Base-by-base conservation (phyloP, 805 yeast genomes). In the Saccharomycopsis schoenii region DNA sequence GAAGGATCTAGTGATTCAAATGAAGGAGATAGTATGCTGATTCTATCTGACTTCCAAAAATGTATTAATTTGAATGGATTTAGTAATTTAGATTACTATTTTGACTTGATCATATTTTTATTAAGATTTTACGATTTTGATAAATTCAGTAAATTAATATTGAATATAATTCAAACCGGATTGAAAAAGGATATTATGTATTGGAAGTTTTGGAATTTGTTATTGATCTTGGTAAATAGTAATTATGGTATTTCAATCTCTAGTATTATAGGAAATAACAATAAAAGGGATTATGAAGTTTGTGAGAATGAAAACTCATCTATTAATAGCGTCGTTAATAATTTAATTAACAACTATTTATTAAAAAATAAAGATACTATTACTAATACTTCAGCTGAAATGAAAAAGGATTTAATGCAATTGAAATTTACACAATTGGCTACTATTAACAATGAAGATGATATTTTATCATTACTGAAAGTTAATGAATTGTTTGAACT, bases 341-440 rank as follows among this genome's bases (percentile, higher is more conserved):
- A 24, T 47, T 47, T 47, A 8, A 47, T 47, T 10, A 10, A 21
- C 8, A 47, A 21, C 9, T 47, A 5, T 14, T 25, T 47, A 47
- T 47, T 25, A 24, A 25, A 47, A 47, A 47, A 47, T 14, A 47
- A 47, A 21, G 25, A 47, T 21, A 10, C 25, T 4, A 47, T 24
- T 2, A 21, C 8, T 14, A 47, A 6, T 1, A 9, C 21, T n/a
- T 25, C 52, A 2, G n/a, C 25, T 21, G 58, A 60, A 51, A 24
- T 41, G 50, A 59, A 61, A 57, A 56, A 52, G 8, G 61, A 60
- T 52, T 78, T 84, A 60, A 68, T 85, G 58, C 88, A 89, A 68
- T 76, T 90, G 69, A 88, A 88, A 66, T 77, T 88, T 72, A 86
- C 96, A 0, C 89, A 86, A 67, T 73, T 90, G 42, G 83, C 89